Conservation (phyloP, 2,329 filamentous ascomycete species). For the Colletotrichum shisoi region DNA sequence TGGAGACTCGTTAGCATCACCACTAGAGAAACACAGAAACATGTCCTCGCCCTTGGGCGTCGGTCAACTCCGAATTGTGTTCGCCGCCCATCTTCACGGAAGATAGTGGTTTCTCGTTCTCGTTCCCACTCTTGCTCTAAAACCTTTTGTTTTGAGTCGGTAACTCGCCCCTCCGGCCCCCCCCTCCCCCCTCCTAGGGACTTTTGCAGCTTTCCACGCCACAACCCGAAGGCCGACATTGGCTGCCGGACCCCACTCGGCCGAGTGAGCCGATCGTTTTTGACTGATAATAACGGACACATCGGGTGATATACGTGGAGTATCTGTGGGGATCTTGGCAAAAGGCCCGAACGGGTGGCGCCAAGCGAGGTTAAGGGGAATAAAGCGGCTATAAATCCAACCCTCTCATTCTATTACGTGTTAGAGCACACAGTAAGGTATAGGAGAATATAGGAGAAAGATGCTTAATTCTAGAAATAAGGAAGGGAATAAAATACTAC, state of each 20-base stretch:
- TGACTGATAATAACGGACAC: slow-evolving; percentile 18
- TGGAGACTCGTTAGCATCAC: slow-evolving; percentile 26
- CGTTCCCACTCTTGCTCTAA: slow-evolving; percentile 17
- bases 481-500: too few species aligned
- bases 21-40: neutral
- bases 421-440: too few species aligned
- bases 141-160: slow-evolving; percentile 18
- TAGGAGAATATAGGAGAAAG: too few species aligned
- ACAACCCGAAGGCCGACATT: slow-evolving; percentile 19
- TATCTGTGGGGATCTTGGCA: slow-evolving; percentile 28
- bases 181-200: slow-evolving; percentile 6
- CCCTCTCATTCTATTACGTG: slow-evolving; percentile 10
- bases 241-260: slow-evolving; percentile 30
- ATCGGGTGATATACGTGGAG: slow-evolving; percentile 23
- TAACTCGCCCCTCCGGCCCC: slow-evolving; percentile 8
- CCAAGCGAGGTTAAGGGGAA: slow-evolving; percentile 34
- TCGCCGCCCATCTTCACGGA: slow-evolving; percentile 10
- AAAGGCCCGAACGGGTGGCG: slow-evolving; percentile 38
- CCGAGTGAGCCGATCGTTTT: slow-evolving; percentile 31
- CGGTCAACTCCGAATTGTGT: slow-evolving; percentile 31
- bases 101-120: neutral
- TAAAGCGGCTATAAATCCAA: slow-evolving; percentile 25
- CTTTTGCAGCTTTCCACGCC: slow-evolving; percentile 30
- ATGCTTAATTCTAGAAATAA: too few species aligned
- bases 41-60: slow-evolving; percentile 32